Base-by-base conservation (phyloP, 2,329 filamentous ascomycete species). In the Akanthomyces lecanii region DNA sequence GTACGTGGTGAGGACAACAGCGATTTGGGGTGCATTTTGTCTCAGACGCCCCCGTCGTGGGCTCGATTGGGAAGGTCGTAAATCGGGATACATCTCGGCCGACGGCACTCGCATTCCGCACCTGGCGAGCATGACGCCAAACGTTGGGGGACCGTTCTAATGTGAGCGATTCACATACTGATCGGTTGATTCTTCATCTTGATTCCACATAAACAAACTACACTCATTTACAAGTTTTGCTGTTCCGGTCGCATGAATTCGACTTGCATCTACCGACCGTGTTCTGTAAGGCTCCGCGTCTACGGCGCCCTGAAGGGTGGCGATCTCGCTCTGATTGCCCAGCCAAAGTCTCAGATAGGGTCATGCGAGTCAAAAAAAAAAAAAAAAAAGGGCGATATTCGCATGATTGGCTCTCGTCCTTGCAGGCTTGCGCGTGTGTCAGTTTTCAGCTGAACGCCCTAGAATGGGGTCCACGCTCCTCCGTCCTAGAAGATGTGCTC, bases 1-100 rank as follows among this genome's bases (percentile, higher is more conserved):
- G 5, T 25, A n/a, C 16, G 18, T 53, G 16, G 36, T 5, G 25
- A 44, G 38, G 36, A 30, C 44, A 21, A 23, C 18, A 47, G 40
- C 10, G 14, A 11, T 30, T 33, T 2, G 3, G 18, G 23, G 23
- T 7, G 8, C 10, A 21, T 5, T 40, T 10, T n/a, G 36, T 28
- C 16, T 10, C 18, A 23, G 6, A n/a, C 18, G 4, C 16, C 3
- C 18, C 1, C 21, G 1, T 8, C n/a, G 21, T 18, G 5, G 16
- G 56, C 50, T 48, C 50, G 42, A 54, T 54, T 54, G 10, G 50
- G 59, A 61, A 54, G 42, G 6, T 40, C 50, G 40, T 54, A 21
- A 47, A 61, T 61, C 59, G 40, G 21, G 5, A 5, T 36, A 4
- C 8, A 28, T 61, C 42, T 54, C 59, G 50, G 59, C 40, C 50